Conservation (phyloP, 2,329 filamentous ascomycete genomes). For the Phialemoniopsis sp. region DNA sequence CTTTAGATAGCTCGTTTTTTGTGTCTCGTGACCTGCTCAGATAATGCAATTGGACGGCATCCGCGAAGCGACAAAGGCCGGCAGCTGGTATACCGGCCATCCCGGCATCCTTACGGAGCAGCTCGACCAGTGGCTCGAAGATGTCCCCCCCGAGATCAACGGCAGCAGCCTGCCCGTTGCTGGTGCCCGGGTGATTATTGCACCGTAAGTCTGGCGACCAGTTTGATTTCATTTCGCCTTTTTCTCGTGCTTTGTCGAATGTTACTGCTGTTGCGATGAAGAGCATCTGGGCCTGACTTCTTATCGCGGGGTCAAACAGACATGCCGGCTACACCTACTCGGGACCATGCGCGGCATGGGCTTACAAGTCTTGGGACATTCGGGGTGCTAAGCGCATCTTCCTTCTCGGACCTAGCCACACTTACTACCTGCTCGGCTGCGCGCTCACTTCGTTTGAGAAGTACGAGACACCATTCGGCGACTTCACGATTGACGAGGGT, state of each 20-base stretch:
- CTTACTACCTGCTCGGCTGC: slow-evolving; percentile 72
- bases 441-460: slow-evolving; percentile 69
- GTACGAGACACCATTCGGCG: slow-evolving; percentile 73
- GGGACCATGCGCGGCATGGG: slow-evolving; percentile 87
- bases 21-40: not conserved
- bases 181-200: slow-evolving; percentile 81
- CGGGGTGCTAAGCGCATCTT: slow-evolving; percentile 82
- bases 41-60: slow-evolving; percentile 16
- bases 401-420: slow-evolving; percentile 88
- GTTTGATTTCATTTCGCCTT: not conserved
- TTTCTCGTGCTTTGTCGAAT: not conserved
- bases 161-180: slow-evolving; percentile 60
- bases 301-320: too few relatives aligned
- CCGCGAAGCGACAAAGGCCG: slow-evolving; percentile 68
- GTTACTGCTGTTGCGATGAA: too few relatives aligned
- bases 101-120: slow-evolving; percentile 56
- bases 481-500: slow-evolving; percentile 59
- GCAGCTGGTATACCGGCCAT: slow-evolving; percentile 77
- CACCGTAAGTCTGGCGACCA: slow-evolving; percentile 63
- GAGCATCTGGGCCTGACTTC: too few relatives aligned
- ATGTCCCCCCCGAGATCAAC: slow-evolving; percentile 64
- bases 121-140: slow-evolving; percentile 70
- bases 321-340: slow-evolving; percentile 95
- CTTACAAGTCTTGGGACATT: slow-evolving; percentile 85
- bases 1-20: too few relatives aligned